Evolutionary conservation across 371 early-diverging fungal species (phyloP), one percentile per base, ranked within the genome.

Genomic region (Actinomortierella ambigua): DNA sequence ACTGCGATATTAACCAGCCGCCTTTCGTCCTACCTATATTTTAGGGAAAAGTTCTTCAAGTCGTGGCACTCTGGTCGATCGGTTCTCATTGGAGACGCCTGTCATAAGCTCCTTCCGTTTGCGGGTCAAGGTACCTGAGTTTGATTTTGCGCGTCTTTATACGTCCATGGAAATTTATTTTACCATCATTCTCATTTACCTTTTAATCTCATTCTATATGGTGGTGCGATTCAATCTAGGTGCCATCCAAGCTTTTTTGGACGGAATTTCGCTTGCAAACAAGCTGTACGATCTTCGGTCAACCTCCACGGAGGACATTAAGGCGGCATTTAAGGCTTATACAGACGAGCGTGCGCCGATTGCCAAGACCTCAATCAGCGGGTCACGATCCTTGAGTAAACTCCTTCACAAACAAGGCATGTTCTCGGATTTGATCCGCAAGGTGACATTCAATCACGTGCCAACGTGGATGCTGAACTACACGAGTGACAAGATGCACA

Each of bases 11-110:
- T n/a, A n/a, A n/a, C n/a, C n/a, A n/a, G n/a, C n/a, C n/a, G n/a
- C n/a, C n/a, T 6, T 34, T 34, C 34, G 7, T 34, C 11, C 11
- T 34, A 6, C 34, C 7, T 34, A 11, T 34, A 34, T n/a, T n/a
- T n/a, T 34, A 34, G 34, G 34, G 34, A 34, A 34, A 70, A 70
- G 63, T 6, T 65, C 20, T 70, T 65, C 56, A 70, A 70, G 49
- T 59, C 55, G 13, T 70, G 71, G 71, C 42, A 61, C 59, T 55
- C 61, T 41, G 71, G 61, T 14, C 65, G 71, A 26, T 61, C 66
- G 1, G 71, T 70, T n/a, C 66, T 70, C 39, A 43, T 70, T n/a
- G 71, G 71, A 7, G 71, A 70, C 40, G 65, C 71, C 7, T 65
- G 65, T 39, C 71, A 70, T 40, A 70, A 70, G 26, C 26, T 70